Evolutionary conservation across 2,329 filamentous ascomycete genomes (phyloP).

Genomic region (Fusarium nisikadoi): DNA sequence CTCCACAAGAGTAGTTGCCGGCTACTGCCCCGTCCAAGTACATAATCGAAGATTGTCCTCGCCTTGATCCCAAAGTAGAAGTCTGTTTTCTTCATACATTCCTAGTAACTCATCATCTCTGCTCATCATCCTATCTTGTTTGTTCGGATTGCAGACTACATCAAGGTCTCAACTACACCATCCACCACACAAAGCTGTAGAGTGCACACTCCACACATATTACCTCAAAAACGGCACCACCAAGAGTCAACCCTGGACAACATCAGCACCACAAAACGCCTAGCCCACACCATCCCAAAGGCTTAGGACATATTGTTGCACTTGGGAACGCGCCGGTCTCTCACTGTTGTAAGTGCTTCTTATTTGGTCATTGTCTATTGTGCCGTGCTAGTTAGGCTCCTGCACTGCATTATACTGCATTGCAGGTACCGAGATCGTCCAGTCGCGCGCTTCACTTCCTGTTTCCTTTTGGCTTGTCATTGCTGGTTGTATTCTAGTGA

Average conservation of each 20-base stretch:
- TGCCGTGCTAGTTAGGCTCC: conserved; percentile 1
- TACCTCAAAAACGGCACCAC: conserved; percentile 12
- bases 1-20: conserved; percentile 39
- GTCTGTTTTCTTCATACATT: conserved; percentile 36
- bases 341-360: conserved; percentile 27
- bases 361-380: conserved; percentile 28
- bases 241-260: conserved; percentile 16
- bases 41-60: conserved; percentile 46
- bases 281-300: conserved; percentile 33
- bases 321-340: conserved; percentile 5
- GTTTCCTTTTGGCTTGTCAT: conserved; percentile 7
- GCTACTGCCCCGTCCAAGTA: conserved; percentile 41
- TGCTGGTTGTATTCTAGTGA: conserved; percentile 30
- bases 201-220: neutral
- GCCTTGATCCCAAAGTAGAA: conserved; percentile 42
- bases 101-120: conserved; percentile 22
- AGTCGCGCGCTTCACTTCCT: conserved; percentile 24
- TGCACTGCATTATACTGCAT: conserved; percentile 13
- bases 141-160: conserved; percentile 19
- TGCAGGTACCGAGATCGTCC: conserved; percentile 5
- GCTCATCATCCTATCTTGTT: conserved; percentile 21
- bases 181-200: neutral
- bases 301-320: conserved; percentile 2
- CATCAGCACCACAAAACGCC: conserved; percentile 29
- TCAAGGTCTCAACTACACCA: conserved; percentile 30